Percentiles rank a stretch among this genome's conserved stretches.
Conservation (phyloP, 768 basidiomycete species). For the Clavulina sp. region DNA sequence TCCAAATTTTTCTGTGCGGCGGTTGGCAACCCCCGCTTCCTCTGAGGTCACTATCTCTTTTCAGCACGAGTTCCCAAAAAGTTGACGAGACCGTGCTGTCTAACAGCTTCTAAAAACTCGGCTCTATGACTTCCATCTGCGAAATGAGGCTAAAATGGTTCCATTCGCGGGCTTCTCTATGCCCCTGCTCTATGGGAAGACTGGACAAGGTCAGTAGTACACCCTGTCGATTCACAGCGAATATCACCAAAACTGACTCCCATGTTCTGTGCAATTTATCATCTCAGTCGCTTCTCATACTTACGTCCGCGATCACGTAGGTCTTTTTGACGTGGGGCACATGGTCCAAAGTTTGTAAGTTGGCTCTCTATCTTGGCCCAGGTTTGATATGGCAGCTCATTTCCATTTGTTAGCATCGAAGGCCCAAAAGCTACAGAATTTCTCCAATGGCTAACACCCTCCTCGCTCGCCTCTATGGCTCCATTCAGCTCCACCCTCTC, state of each 20-base stretch:
- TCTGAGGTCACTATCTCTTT: no score
- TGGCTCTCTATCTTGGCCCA: no score
- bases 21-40: no score
- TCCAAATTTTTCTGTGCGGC: no score
- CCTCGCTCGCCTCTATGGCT: conserved; percentile 47
- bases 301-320: conserved; percentile 64
- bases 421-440: conserved; percentile 64
- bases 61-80: no score
- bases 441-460: conserved; percentile 80
- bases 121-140: conserved; percentile 76
- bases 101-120: conserved; percentile 42
- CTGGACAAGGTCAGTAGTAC: conserved; percentile 65
- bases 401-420: conserved; percentile 38
- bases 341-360: conserved; percentile 90
- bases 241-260: neutral
- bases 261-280: conserved; percentile 6
- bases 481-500: conserved; percentile 73
- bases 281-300: conserved; percentile 68
- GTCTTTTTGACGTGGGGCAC: conserved; percentile 94
- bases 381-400: neutral
- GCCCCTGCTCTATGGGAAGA: conserved; percentile 72
- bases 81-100: no score
- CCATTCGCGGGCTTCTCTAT: conserved; percentile 91
- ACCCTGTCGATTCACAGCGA: no score
- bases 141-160: conserved; percentile 82